phyloP scores from a whole-genome alignment of 768 basidiomycete species.

The Lactarius evosmus region DNA sequence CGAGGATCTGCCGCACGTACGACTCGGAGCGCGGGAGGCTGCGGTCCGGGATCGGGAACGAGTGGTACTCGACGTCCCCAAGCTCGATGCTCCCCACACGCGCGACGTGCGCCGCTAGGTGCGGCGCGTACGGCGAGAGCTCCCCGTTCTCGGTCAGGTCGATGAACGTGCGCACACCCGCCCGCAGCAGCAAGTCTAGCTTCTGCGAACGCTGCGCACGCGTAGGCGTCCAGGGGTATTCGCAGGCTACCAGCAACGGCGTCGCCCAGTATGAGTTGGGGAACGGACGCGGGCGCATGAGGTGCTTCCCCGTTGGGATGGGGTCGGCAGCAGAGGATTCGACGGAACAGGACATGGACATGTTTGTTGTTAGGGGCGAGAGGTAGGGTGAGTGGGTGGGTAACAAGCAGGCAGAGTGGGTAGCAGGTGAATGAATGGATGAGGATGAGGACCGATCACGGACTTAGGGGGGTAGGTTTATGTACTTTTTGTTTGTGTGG shows the following conservation, averaged over 20 bases:
- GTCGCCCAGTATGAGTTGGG: constrained; percentile 89
- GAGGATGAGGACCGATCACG: not conserved
- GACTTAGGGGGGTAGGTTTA: not conserved
- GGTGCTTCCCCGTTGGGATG: constrained; percentile 10
- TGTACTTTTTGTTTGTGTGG: constrained; percentile 4
- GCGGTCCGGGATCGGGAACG: constrained; percentile 75
- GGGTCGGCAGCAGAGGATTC: constrained; percentile 13
- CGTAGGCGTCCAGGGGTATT: constrained; percentile 73
- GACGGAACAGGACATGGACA: not conserved
- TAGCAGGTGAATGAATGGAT: not conserved
- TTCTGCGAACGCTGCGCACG: constrained; percentile 46
- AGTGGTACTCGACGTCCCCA: constrained; percentile 63
- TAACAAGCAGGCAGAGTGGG: not conserved
- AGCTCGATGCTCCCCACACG: constrained; percentile 52
- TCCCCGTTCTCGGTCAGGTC: constrained; percentile 83
- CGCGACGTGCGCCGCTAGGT: constrained; percentile 51
- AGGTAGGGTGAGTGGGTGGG: not conserved
- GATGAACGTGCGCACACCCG: constrained; percentile 77
- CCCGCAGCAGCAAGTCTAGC: constrained; percentile 65
- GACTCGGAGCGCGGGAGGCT: constrained; percentile 57
- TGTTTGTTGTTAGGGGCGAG: not conserved
- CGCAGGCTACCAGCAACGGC: constrained; percentile 67
- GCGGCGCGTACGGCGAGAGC: constrained; percentile 59
- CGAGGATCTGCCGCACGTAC: constrained; percentile 57
- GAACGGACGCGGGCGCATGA: constrained; percentile 49